Evolutionary conservation across 495 filamentous ascomycete species (phyloP).

Genomic region (Neurospora africana): DNA sequence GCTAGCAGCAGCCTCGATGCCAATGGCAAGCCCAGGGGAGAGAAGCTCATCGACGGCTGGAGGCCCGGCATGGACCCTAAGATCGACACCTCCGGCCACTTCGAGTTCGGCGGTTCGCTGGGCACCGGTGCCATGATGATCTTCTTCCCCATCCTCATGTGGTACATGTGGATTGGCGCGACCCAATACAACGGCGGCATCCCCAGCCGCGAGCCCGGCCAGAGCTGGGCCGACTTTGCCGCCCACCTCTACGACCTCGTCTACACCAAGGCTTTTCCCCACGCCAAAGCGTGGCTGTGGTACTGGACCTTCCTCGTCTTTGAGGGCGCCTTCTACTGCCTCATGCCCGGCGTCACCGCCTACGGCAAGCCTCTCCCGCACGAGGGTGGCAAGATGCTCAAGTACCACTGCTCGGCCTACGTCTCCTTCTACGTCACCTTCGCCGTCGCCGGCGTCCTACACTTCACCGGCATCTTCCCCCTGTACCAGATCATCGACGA

Average conservation of each 20-base stretch:
- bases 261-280: slow-evolving; percentile 73
- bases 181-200: slow-evolving; percentile 80
- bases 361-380: slow-evolving; percentile 81
- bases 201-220: slow-evolving; percentile 52
- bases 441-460: slow-evolving; percentile 51
- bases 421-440: slow-evolving; percentile 83
- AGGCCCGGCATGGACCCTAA: slow-evolving; percentile 59
- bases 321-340: slow-evolving; percentile 69
- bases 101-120: slow-evolving; percentile 79
- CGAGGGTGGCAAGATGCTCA: slow-evolving; percentile 68
- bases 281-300: slow-evolving; percentile 69
- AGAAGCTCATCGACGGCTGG: slow-evolving; percentile 55
- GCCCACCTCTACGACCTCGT: slow-evolving; percentile 55
- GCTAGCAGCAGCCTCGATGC: slow-evolving; percentile 17
- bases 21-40: slow-evolving; percentile 19
- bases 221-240: slow-evolving; percentile 58
- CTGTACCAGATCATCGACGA: slow-evolving; percentile 92
- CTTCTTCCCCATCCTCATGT: slow-evolving; percentile 88
- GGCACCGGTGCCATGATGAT: slow-evolving; percentile 80
- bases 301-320: slow-evolving; percentile 90
- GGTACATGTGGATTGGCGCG: slow-evolving; percentile 97
- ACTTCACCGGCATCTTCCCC: slow-evolving; percentile 75
- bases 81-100: slow-evolving; percentile 68
- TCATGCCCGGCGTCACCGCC: slow-evolving; percentile 71
- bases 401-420: slow-evolving; percentile 88